These are phyloP conservation scores for Suillus subluteus DNA, from an alignment of 768 basidiomycete genomes.

Conservation along the genomic window DNA sequence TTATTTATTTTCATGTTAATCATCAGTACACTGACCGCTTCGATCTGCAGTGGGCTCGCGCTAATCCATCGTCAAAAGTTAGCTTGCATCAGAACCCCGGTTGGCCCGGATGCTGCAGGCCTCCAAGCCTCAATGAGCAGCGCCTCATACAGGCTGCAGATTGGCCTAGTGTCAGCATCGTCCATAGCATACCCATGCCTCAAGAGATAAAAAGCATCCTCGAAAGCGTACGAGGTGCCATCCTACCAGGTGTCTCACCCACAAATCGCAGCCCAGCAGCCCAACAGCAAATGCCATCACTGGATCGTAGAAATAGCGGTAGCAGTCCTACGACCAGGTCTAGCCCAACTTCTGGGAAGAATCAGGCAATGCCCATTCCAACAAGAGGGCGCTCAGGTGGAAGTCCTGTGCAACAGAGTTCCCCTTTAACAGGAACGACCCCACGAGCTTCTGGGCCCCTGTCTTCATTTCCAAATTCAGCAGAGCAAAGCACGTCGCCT, in stretches of 20 bases:
- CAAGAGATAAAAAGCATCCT: slow-evolving; percentile 69
- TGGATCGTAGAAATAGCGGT: slow-evolving; percentile 53
- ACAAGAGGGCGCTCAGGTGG: slow-evolving; percentile 51
- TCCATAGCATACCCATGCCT: slow-evolving; percentile 77
- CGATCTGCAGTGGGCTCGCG: slow-evolving; percentile 67
- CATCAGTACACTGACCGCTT: slow-evolving; percentile 29
- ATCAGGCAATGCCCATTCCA: slow-evolving; percentile 38
- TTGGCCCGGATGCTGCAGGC: slow-evolving; percentile 90
- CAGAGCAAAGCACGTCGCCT: slow-evolving; percentile 46
- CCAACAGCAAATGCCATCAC: slow-evolving; percentile 32
- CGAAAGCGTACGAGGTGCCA: slow-evolving; percentile 51
- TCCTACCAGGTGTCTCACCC: slow-evolving; percentile 34
- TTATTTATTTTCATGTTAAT: slow-evolving; percentile 34
- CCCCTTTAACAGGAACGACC: slow-evolving; percentile 28
- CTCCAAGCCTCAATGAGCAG: slow-evolving; percentile 63
- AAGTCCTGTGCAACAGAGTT: slow-evolving; percentile 46
- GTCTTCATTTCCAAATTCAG: slow-evolving; percentile 50
- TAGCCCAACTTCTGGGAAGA: slow-evolving; percentile 44
- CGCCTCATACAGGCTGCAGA: slow-evolving; percentile 70
- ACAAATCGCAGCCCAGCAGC: slow-evolving; percentile 37
- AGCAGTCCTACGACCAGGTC: slow-evolving; percentile 30
- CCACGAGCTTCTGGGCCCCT: slow-evolving; percentile 34
- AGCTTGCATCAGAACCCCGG: slow-evolving; percentile 70
- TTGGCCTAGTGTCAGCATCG: slow-evolving; percentile 78
- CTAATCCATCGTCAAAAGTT: slow-evolving; percentile 55